Evolutionary conservation across 305 asterid species (phyloP).

Genomic region (Fraxinus sp.): DNA sequence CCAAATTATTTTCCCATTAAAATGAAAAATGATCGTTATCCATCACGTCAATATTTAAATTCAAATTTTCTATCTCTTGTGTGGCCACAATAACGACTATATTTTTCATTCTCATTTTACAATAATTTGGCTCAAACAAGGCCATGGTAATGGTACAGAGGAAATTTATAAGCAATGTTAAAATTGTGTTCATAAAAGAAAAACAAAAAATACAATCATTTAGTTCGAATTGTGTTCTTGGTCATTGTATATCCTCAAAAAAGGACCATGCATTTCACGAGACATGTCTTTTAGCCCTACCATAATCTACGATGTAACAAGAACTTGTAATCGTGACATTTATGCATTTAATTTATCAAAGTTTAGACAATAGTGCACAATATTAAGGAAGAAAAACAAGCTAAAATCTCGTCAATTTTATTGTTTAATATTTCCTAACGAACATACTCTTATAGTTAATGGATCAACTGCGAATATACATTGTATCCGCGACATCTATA

Average conservation of each 20-base stretch:
- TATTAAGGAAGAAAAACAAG: not conserved
- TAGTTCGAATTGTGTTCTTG: not conserved
- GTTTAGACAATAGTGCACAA: not conserved
- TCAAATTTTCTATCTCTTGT: too few species aligned
- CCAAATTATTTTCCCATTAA: too few species aligned
- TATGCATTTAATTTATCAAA: not conserved
- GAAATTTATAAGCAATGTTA: not conserved
- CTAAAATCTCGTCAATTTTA: not conserved
- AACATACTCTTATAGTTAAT: not conserved
- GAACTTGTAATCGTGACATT: not conserved
- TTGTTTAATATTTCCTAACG: not conserved
- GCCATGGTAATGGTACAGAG: not conserved
- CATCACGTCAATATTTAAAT: too few species aligned
- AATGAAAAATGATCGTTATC: too few species aligned
- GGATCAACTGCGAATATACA: not conserved
- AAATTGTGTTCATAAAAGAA: not conserved
- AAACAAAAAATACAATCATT: not conserved
- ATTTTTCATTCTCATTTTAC: too few species aligned
- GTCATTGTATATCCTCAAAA: not conserved
- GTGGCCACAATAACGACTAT: too few species aligned
- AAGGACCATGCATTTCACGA: not conserved
- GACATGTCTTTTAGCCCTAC: not conserved
- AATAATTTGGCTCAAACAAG: too few species aligned
- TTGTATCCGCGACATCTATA: not conserved
- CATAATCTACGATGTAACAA: not conserved